Evolutionary conservation across 371 early-diverging fungal species (phyloP).

Genomic region (Cokeromyces recurvatus): DNA sequence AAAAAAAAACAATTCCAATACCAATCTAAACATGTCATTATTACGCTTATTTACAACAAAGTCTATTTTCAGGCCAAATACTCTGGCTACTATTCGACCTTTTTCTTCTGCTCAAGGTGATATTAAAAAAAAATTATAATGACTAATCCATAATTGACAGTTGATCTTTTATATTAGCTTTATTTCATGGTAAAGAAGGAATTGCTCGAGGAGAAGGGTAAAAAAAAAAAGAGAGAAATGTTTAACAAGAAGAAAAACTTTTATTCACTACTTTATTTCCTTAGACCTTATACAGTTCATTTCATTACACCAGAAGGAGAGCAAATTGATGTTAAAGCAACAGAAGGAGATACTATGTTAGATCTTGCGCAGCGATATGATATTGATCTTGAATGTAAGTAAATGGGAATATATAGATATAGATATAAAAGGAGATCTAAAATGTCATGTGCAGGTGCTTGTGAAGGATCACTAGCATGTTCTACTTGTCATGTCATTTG

Average conservation of each 20-base stretch:
- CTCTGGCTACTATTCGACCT: constrained; percentile 3
- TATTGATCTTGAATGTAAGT: constrained; percentile 93
- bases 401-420: not conserved
- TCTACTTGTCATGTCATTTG: constrained; percentile 97
- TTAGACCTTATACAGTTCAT: constrained; percentile 51
- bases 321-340: constrained; percentile 69
- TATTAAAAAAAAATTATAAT: constrained; percentile 2
- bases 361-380: constrained; percentile 95
- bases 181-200: constrained; percentile 29
- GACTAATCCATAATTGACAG: no score
- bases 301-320: constrained; percentile 76
- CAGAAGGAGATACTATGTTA: constrained; percentile 85
- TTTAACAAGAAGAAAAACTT: not conserved
- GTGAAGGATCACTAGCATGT: constrained; percentile 96
- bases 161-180: no score
- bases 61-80: constrained; percentile 8
- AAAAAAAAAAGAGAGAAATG: not conserved
- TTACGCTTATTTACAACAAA: constrained; percentile 29
- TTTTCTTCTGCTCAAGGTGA: constrained; percentile 27
- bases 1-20: not conserved
- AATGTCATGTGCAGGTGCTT: constrained; percentile 69
- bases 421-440: no score
- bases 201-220: constrained; percentile 38
- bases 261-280: no score
- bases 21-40: constrained; percentile 28